Evolutionary conservation across 345 rosid genomes (phyloP).

Genomic region (Hibiscus syriacus): DNA sequence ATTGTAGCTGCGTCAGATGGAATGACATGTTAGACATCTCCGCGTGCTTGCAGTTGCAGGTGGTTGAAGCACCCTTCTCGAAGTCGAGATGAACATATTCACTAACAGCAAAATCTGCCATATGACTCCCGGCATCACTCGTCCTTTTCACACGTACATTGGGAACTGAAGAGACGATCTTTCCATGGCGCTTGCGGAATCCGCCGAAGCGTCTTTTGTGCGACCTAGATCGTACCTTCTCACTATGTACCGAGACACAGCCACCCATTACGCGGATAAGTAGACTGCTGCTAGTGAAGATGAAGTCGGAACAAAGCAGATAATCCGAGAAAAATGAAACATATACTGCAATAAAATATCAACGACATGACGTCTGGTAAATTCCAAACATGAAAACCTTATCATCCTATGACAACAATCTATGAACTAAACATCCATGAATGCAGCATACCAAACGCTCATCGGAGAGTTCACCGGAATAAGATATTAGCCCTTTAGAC

Average conservation of each 20-base stretch:
- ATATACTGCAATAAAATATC: not conserved
- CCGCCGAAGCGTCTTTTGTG: slow-evolving; percentile 18
- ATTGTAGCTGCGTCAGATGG: slow-evolving; percentile 59
- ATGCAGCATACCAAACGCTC: not conserved
- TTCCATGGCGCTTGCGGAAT: slow-evolving; percentile 33
- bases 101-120: slow-evolving; percentile 40
- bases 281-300: not conserved
- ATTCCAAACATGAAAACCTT: not conserved
- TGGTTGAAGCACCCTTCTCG: slow-evolving; percentile 34
- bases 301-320: not conserved
- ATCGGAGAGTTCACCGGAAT: not conserved
- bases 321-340: not conserved
- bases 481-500: not conserved
- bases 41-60: slow-evolving; percentile 43
- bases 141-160: slow-evolving; percentile 17
- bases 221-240: slow-evolving; percentile 1
- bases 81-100: slow-evolving; percentile 23
- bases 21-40: slow-evolving; percentile 38
- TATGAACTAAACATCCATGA: not conserved
- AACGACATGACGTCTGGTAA: not conserved
- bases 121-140: slow-evolving; percentile 20
- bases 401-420: not conserved
- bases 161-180: slow-evolving; percentile 19
- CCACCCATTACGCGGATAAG: slow-evolving; percentile 51
- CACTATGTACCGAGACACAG: slow-evolving; percentile 48